These are phyloP conservation scores for Salix suchowensis DNA, from an alignment of 345 rosid species.

Conservation along the genomic window DNA sequence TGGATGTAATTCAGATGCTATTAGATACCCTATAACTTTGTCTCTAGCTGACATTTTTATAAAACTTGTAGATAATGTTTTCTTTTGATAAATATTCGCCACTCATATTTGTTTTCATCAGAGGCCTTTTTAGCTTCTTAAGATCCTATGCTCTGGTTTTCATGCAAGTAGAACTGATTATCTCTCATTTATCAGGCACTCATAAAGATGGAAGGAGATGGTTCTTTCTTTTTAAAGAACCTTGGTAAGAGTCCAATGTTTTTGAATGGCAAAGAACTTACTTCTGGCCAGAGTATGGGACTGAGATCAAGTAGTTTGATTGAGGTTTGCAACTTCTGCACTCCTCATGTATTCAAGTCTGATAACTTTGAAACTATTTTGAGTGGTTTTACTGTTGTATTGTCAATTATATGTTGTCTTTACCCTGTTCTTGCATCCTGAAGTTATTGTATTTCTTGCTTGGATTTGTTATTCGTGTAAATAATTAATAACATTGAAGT, in stretches of 20 bases:
- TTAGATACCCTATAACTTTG: too few species aligned
- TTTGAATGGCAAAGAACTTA: conserved; percentile 56
- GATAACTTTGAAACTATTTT: background rate
- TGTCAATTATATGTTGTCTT: background rate
- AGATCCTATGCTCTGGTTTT: background rate
- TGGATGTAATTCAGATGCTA: too few species aligned
- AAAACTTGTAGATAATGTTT: too few species aligned
- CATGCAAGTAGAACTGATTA: conserved; percentile 5
- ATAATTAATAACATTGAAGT: background rate
- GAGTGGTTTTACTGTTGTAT: background rate
- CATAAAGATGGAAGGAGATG: conserved; percentile 55
- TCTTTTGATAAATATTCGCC: too few species aligned
- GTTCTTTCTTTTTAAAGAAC: conserved; percentile 61
- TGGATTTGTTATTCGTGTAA: too few species aligned
- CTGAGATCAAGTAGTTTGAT: conserved; percentile 55
- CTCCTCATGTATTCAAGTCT: background rate
- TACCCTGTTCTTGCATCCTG: too few species aligned
- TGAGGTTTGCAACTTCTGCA: conserved; percentile 34
- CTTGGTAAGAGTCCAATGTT: conserved; percentile 55
- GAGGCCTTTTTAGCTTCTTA: conserved; percentile 2
- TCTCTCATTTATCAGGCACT: conserved; percentile 43
- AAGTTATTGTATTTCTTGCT: too few species aligned
- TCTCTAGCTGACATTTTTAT: too few species aligned
- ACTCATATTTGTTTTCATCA: too few species aligned
- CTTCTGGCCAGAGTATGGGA: conserved; percentile 27